Evolutionary conservation across 805 yeast genomes (phyloP).

Genomic region (Ogataea pignaliae): DNA sequence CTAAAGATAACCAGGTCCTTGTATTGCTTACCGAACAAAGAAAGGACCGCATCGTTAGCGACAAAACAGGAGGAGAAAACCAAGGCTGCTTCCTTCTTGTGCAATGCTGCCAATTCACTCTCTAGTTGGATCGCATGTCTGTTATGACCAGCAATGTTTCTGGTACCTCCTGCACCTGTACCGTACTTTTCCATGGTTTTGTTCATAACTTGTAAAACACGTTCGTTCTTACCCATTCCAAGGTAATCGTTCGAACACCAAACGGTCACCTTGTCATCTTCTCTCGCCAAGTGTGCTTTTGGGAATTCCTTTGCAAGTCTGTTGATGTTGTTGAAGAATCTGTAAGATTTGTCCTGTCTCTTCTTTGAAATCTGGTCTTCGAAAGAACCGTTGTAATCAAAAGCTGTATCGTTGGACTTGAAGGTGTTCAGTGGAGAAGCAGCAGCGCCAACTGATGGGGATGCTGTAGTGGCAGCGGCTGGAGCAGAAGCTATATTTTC

Average conservation of each 20-base stretch:
- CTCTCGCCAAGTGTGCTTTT: constrained; percentile 73
- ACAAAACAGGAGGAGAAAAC: constrained; percentile 95
- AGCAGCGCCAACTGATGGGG: constrained; percentile 30
- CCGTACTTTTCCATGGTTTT: constrained; percentile 83
- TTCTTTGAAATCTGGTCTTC: constrained; percentile 64
- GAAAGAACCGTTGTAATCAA: constrained; percentile 71
- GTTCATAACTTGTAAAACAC: constrained; percentile 73
- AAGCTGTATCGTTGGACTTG: constrained; percentile 46
- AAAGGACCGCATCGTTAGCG: constrained; percentile 92
- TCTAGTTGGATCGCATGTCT: constrained; percentile 84
- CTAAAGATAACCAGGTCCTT: constrained; percentile 88
- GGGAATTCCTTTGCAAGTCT: constrained; percentile 94
- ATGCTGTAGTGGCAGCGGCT: constrained; percentile 17
- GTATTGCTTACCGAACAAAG: constrained; percentile 85
- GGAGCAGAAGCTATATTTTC: constrained; percentile 27
- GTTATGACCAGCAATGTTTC: constrained; percentile 98
- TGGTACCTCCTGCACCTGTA: constrained; percentile 98
- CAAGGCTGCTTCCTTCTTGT: constrained; percentile 90
- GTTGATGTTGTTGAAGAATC: constrained; percentile 96
- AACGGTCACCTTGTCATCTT: constrained; percentile 85
- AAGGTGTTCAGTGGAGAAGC: constrained; percentile 21
- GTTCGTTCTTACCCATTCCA: constrained; percentile 84
- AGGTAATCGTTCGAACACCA: constrained; percentile 99
- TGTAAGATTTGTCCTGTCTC: constrained; percentile 84
- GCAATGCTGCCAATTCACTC: constrained; percentile 81